Evolutionary conservation across 306 rosid genomes (phyloP), one percentile per base, ranked within the genome.

Genomic region (Acacia crassicarpa): DNA sequence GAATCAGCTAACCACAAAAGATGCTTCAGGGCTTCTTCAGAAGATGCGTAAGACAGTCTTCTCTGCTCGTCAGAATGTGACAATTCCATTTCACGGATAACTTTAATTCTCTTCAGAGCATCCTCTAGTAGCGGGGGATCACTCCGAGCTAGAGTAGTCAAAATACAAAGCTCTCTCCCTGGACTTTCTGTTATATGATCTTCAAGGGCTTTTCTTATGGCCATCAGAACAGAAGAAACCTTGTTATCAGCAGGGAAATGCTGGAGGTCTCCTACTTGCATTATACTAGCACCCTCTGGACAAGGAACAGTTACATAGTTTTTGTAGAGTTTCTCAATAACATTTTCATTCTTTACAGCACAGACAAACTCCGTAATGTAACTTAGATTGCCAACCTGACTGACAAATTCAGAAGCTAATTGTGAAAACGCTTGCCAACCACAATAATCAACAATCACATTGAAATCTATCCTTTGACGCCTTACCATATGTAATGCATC

Each of bases 11-110:
- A 85, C 99, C 99, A 95, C 85, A 93, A 79, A 65, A 95, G 97
- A 91, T 95, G 98, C 87, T 93, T 93, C 83, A 95, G 83, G 79
- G 98, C 95, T 89, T 93, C 99, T 86, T 95, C 98, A 9, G 99
- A 90, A 88, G 97, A 91, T 79, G 99, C 97, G 80, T 81, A 88
- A 76, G 85, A 89, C 49, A 16, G 71, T 84, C 87, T 82, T 79
- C 82, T 84, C 56, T 83, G 85, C 68, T 93, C 94, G 67, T 89
- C 85, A 66, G 90, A 86, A 83, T 89, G 89, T 68, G 91, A 87
- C 85, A 95, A 85, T 75, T 95, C 99, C 90, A 87, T 83, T 83
- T 92, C 97, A 54, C 97, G 96, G 82, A 94, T 88, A 75, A 71
- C 79, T 86, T 95, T 95, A 33, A 93, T 88, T 80, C 99, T 92